These are phyloP conservation scores for Chytriomyces hyalinus DNA, from an alignment of 192 early-diverging fungal genomes.

Conservation along the genomic window DNA sequence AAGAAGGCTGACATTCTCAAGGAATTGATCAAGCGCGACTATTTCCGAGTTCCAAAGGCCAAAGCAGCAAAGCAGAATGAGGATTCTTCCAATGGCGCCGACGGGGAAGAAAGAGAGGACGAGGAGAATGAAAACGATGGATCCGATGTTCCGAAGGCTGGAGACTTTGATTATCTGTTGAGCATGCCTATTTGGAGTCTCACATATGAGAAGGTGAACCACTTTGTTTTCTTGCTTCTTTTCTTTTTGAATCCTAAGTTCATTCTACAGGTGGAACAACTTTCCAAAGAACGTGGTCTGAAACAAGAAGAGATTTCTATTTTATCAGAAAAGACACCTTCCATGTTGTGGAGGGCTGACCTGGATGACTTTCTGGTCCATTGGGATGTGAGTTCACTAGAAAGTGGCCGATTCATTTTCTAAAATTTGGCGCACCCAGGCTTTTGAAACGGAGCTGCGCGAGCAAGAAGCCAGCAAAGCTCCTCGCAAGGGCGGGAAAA, in stretches of 20 bases:
- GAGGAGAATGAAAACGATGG: constrained; percentile 25
- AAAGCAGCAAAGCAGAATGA: constrained; percentile 20
- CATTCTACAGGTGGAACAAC: constrained; percentile 64
- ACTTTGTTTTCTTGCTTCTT: neutral
- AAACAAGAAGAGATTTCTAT: constrained; percentile 74
- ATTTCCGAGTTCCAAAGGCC: constrained; percentile 61
- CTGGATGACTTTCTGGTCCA: constrained; percentile 80
- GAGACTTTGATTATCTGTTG: constrained; percentile 87
- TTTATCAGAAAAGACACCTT: constrained; percentile 66
- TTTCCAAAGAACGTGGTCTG: constrained; percentile 69
- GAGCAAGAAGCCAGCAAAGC: constrained; percentile 21
- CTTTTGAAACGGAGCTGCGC: constrained; percentile 35
- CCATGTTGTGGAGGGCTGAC: constrained; percentile 85
- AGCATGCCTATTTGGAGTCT: constrained; percentile 90
- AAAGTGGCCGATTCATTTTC: neutral
- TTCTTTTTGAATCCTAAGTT: constrained; percentile 1
- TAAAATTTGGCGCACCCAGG: neutral
- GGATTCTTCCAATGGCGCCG: constrained; percentile 41
- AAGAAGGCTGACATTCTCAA: constrained; percentile 78
- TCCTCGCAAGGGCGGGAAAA: constrained; percentile 28
- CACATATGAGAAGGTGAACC: constrained; percentile 76
- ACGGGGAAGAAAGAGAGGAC: constrained; percentile 51
- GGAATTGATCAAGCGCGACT: constrained; percentile 72
- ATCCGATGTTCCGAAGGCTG: constrained; percentile 11
- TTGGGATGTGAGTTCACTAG: constrained; percentile 67